Evolutionary conservation across 306 rosid species (phyloP).

Genomic region (Hippophae gyantsensis): DNA sequence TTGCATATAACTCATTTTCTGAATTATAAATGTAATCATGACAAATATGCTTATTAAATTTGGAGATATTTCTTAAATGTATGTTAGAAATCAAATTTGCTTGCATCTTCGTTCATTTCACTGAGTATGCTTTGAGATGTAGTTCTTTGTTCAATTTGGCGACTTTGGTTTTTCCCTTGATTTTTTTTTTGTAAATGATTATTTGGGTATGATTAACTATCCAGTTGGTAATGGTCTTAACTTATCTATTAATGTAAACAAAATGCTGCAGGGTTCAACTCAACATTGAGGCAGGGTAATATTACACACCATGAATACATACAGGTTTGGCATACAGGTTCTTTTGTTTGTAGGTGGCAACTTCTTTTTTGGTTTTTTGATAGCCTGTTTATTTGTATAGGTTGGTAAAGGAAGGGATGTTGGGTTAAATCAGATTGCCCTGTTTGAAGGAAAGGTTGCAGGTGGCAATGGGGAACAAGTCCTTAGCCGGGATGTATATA

Average conservation of each 20-base stretch:
- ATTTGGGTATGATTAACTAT: neutral
- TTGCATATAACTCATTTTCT: too few species aligned
- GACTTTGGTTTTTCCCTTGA: neutral
- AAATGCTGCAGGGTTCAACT: conserved; percentile 73
- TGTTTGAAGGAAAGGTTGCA: conserved; percentile 97
- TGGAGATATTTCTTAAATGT: too few species aligned
- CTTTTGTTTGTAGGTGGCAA: conserved; percentile 12
- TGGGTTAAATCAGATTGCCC: conserved; percentile 95
- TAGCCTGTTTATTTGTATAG: conserved; percentile 34
- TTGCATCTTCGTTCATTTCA: too few species aligned
- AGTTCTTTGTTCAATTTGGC: too few species aligned
- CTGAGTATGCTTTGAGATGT: too few species aligned
- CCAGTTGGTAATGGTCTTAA: neutral
- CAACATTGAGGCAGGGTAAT: conserved; percentile 93
- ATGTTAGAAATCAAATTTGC: too few species aligned
- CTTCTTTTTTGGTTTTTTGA: conserved; percentile 18
- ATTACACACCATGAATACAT: conserved; percentile 91
- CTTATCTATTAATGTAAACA: conserved; percentile 4
- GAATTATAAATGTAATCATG: too few species aligned
- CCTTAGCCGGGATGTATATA: conserved; percentile 88
- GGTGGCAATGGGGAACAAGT: conserved; percentile 99
- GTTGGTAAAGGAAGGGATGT: conserved; percentile 99
- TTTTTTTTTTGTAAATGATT: neutral
- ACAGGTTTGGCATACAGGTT: conserved; percentile 49
- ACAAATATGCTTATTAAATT: too few species aligned